Base-by-base conservation (phyloP, 2,329 filamentous ascomycete genomes). In the Emydomyces testavorans region DNA sequence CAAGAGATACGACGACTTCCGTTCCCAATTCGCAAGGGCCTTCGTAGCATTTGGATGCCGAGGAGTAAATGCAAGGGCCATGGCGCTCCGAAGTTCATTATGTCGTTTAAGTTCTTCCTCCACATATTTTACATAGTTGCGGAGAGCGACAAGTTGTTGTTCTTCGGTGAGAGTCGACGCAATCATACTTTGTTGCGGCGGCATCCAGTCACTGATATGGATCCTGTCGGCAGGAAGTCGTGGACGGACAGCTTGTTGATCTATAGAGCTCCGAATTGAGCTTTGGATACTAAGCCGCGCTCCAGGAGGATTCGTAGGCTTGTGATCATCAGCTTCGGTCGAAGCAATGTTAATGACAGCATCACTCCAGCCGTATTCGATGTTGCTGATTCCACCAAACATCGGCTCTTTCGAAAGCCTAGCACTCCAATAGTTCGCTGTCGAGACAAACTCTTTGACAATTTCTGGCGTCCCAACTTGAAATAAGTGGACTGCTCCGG, bases 341-440 rank as follows among this genome's bases (percentile, higher is more conserved):
- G 78, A 71, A 15, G 93, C 86, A 56, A 85, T 84, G 54, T 79
- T 79, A 58, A 95, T 80, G 52, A 95, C 80, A 16, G 75, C 73
- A 34, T 94, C 87, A 56, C 87, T 85, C 92, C 92, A 98, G 46
- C 92, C 92, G 60, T 95, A 96, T 65, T 98, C 92, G 56, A 96
- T 84, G 63, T 95, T 98, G 67, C 86, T 94, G 57, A 98, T 85
- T 49, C 89, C 90, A 49, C 92, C 92, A 28, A 90, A 78, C 26
- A 98, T 71, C 2, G 92, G 92, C 61, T 96, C 88, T 53, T 94
- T 95, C 60, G 88, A 94, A 26, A 96, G 74, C 44, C 92, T 79
- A 2, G 92, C 90, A 60, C 87, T 92, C 92, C 92, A 98, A 68
- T 96, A 98, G 67, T 98, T 98, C 58, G 86, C 87, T 1, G 89